phyloP scores from a whole-genome alignment of 202 grass and related monocot species.

The Cymbopogon flexuosus region DNA sequence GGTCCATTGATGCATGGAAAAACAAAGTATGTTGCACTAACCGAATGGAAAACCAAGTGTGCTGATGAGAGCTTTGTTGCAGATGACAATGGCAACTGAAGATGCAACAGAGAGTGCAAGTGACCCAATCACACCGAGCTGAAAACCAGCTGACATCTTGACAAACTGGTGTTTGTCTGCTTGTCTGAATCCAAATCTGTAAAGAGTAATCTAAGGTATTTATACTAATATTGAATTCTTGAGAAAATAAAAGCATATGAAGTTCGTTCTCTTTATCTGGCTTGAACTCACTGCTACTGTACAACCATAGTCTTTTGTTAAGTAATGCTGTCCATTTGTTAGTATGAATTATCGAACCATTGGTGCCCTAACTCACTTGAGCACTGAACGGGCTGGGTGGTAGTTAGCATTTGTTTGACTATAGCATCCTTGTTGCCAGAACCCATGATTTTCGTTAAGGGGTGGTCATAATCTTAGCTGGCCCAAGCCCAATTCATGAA shows the following conservation, averaged over 20 bases:
- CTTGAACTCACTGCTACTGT: constrained; percentile 11
- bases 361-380: constrained; percentile 23
- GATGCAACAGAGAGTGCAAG: constrained; percentile 79
- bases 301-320: background rate
- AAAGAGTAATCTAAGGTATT: constrained; percentile 33
- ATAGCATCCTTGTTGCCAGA: constrained; percentile 3
- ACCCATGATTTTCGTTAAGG: constrained; percentile 2
- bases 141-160: constrained; percentile 64
- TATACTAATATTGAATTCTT: constrained; percentile 6
- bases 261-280: background rate
- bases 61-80: constrained; percentile 96
- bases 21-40: constrained; percentile 29
- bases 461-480: constrained; percentile 19
- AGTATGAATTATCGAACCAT: background rate
- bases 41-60: constrained; percentile 80
- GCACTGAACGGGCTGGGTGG: background rate
- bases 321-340: background rate
- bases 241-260: constrained; percentile 15
- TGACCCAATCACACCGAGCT: constrained; percentile 72
- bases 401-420: background rate
- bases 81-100: constrained; percentile 88
- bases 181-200: constrained; percentile 41
- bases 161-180: constrained; percentile 33
- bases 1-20: constrained; percentile 9
- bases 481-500: constrained; percentile 8